Conservation (phyloP, 202 grass and related monocot genomes). For the Zoysia matrella region DNA sequence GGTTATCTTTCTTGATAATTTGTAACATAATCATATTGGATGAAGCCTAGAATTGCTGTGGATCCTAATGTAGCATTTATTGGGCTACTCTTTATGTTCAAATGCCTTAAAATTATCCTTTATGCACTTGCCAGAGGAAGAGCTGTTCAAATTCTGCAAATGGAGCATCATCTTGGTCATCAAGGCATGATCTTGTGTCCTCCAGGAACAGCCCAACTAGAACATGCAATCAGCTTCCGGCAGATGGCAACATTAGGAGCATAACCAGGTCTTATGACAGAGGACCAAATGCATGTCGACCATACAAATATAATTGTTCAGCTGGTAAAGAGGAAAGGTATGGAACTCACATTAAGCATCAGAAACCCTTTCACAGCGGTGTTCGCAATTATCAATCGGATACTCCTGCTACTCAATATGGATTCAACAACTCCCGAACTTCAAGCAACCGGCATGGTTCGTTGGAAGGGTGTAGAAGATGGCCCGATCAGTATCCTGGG, state of each 20-base stretch:
- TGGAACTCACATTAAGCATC: conserved; percentile 27
- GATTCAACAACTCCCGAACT: conserved; percentile 9
- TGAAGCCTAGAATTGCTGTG: conserved; percentile 18
- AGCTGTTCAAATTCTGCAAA: neutral
- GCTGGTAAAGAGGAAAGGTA: conserved; percentile 45
- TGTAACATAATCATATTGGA: conserved; percentile 6
- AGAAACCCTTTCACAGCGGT: conserved; percentile 19
- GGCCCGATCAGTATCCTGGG: conserved; percentile 19
- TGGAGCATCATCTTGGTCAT: conserved; percentile 34
- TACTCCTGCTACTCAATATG: conserved; percentile 39
- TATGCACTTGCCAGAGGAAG: conserved; percentile 45
- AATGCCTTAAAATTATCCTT: conserved; percentile 44
- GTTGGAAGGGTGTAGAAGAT: conserved; percentile 41
- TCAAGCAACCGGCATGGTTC: conserved; percentile 4
- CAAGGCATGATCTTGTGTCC: conserved; percentile 9
- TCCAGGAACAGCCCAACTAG: conserved; percentile 25
- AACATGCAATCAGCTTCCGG: conserved; percentile 33
- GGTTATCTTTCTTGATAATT: conserved; percentile 42
- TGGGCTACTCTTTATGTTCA: neutral
- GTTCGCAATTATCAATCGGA: conserved; percentile 26
- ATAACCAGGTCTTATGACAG: conserved; percentile 16
- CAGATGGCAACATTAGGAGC: conserved; percentile 35
- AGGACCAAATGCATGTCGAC: conserved; percentile 20
- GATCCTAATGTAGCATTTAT: conserved; percentile 4
- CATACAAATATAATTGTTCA: conserved; percentile 24